Conservation (phyloP, 768 basidiomycete genomes). For the Mycena filopes region DNA sequence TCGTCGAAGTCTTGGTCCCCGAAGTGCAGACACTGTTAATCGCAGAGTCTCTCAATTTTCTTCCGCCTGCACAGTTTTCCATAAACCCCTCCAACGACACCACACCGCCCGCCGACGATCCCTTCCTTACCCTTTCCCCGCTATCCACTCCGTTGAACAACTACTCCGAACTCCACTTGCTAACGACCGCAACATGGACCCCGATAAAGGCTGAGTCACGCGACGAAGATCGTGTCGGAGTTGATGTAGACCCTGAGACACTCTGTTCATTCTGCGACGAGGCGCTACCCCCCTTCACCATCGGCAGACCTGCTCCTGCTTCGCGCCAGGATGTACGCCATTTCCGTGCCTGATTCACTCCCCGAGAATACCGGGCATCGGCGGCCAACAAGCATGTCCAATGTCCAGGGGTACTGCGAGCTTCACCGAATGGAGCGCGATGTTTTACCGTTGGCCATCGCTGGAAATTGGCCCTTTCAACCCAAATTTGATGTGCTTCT, state of each 20-base stretch:
- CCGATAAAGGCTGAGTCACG: neutral
- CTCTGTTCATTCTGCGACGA: constrained; percentile 20
- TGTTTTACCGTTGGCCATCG: neutral
- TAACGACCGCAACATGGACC: neutral
- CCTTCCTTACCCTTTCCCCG: neutral
- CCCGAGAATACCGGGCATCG: constrained; percentile 6
- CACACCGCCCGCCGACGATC: neutral
- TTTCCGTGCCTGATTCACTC: neutral
- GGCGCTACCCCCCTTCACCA: neutral
- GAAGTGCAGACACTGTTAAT: constrained; percentile 12
- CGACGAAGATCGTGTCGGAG: neutral
- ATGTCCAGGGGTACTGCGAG: constrained; percentile 4
- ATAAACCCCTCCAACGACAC: too few relatives aligned
- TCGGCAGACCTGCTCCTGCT: neutral
- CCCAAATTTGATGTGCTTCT: constrained; percentile 1
- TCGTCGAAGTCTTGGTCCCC: constrained; percentile 4
- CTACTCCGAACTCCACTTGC: neutral
- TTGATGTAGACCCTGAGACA: neutral
- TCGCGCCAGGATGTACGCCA: neutral
- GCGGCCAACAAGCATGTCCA: neutral
- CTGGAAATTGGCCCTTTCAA: neutral
- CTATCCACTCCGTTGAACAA: neutral
- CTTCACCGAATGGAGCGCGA: constrained; percentile 6
- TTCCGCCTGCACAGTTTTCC: too few relatives aligned
- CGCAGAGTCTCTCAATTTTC: neutral